Evolutionary conservation across 306 rosid species (phyloP).

Genomic region (Fragaria nilgerrensis): DNA sequence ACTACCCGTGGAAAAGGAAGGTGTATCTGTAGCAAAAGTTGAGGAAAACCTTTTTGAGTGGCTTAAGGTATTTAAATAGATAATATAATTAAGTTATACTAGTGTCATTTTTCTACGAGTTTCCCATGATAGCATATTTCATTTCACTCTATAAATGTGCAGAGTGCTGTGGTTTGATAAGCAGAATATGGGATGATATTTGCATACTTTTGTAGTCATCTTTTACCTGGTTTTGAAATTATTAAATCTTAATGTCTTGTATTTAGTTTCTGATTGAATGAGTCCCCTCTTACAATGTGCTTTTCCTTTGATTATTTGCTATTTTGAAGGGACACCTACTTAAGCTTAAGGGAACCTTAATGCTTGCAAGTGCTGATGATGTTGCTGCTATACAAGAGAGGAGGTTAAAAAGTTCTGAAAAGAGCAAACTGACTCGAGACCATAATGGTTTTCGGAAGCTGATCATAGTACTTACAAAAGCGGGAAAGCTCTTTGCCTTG

Average conservation of each 20-base stretch:
- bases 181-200: background rate
- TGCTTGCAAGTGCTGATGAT: slow-evolving; percentile 93
- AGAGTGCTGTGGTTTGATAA: background rate
- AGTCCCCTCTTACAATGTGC: slow-evolving; percentile 26
- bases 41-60: slow-evolving; percentile 93
- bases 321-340: slow-evolving; percentile 73
- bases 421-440: slow-evolving; percentile 97
- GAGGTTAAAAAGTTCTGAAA: slow-evolving; percentile 83
- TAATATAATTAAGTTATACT: slow-evolving; percentile 4
- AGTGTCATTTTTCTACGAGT: slow-evolving; percentile 5
- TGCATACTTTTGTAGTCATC: slow-evolving; percentile 10
- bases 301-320: slow-evolving; percentile 32
- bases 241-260: slow-evolving; percentile 17
- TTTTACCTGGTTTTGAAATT: slow-evolving; percentile 16
- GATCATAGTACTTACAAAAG: slow-evolving; percentile 80
- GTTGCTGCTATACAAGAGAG: slow-evolving; percentile 75
- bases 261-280: slow-evolving; percentile 18
- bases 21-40: slow-evolving; percentile 87
- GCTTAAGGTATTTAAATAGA: slow-evolving; percentile 68
- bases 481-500: slow-evolving; percentile 91
- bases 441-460: slow-evolving; percentile 97
- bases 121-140: background rate
- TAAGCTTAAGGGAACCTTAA: slow-evolving; percentile 94
- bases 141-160: background rate
- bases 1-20: slow-evolving; percentile 82